Evolutionary conservation across 2,329 filamentous ascomycete genomes (phyloP).

Genomic region (Colletotrichum spinosum): DNA sequence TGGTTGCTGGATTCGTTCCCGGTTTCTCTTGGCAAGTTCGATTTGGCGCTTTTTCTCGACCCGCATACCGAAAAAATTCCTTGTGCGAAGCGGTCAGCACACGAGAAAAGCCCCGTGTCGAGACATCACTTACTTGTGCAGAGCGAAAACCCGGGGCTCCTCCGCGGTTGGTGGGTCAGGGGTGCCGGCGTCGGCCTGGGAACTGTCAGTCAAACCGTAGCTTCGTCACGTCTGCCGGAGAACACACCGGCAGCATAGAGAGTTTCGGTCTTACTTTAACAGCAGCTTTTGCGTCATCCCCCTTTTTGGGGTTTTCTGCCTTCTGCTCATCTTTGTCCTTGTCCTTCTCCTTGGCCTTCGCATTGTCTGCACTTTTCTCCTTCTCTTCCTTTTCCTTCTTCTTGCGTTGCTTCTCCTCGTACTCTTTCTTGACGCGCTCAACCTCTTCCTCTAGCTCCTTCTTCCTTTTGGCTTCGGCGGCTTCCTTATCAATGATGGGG

Average conservation of each 20-base stretch:
- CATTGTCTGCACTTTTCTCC: constrained; percentile 63
- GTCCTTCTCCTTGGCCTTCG: constrained; percentile 58
- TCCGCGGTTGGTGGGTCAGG: constrained; percentile 63
- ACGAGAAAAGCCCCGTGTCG: not conserved
- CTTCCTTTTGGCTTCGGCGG: constrained; percentile 73
- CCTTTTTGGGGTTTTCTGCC: constrained; percentile 42
- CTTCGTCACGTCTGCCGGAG: not conserved
- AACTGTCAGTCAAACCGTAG: constrained; percentile 44
- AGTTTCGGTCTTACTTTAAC: constrained; percentile 41
- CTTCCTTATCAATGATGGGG: constrained; percentile 77
- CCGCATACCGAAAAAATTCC: constrained; percentile 88
- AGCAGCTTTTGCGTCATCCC: constrained; percentile 44
- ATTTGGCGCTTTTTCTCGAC: constrained; percentile 81
- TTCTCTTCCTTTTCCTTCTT: constrained; percentile 77
- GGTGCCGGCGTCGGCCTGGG: constrained; percentile 54
- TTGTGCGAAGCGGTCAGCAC: constrained; percentile 48
- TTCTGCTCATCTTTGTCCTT: constrained; percentile 57
- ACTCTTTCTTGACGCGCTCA: constrained; percentile 78
- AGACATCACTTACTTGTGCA: constrained; percentile 32
- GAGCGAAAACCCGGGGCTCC: constrained; percentile 81
- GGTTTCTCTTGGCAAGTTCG: constrained; percentile 84
- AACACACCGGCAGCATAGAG: not conserved
- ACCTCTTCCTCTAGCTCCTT: constrained; percentile 74
- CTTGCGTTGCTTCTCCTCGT: constrained; percentile 77
- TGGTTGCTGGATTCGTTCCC: constrained; percentile 82